Evolutionary conservation across 2,329 filamentous ascomycete species (phyloP), one percentile per base, ranked within the genome.

Genomic region (Aschersonia sp.): DNA sequence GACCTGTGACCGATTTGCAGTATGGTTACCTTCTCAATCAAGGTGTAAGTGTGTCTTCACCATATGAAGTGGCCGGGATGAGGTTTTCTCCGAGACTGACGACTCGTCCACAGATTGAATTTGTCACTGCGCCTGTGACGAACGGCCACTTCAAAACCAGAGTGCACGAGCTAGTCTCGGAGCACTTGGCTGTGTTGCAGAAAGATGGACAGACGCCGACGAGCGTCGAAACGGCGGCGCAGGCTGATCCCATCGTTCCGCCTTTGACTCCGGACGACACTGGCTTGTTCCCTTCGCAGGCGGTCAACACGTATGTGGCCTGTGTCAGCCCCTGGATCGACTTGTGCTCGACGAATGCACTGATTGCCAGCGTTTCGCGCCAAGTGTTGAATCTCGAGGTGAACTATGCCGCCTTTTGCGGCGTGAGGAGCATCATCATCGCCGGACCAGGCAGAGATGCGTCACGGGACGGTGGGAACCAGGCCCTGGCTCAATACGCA

Each of bases 361-460:
- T 91, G 52, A 82, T 97, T 52, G 81, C 88, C 5, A 86, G 85
- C 61, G 75, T 97, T 50, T 96, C 91, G 38, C 80, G 86, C 43
- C 91, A 96, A 66, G 85, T 94, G 5, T 72, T 98, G 53, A 89
- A 89, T 61, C 74, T 95, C 40, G 92, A 98, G 62, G 77, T 97
- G 45, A 85, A 88, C 45, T 98, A 96, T 66, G 92, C 94, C 53
- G 89, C 88, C 52, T 98, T 97, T 66, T 96, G 89, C 59, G 94
- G 94, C 38, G 77, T 92, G 45, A 80, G 82, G 48, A 94, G 85
- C 64, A 74, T 97, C 50, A 71, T 97, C 46, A 72, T 98, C 31
- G 81, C 84, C 2, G 89, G 89, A 0, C 92, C 92, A 3, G 76
- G 77, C 53, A 67, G 78, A 10, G 77, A 83, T 53, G 72, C 78